These are phyloP conservation scores for Miscanthus lutarioriparius DNA, from an alignment of 176 grass and related monocot genomes.

Conservation along the genomic window DNA sequence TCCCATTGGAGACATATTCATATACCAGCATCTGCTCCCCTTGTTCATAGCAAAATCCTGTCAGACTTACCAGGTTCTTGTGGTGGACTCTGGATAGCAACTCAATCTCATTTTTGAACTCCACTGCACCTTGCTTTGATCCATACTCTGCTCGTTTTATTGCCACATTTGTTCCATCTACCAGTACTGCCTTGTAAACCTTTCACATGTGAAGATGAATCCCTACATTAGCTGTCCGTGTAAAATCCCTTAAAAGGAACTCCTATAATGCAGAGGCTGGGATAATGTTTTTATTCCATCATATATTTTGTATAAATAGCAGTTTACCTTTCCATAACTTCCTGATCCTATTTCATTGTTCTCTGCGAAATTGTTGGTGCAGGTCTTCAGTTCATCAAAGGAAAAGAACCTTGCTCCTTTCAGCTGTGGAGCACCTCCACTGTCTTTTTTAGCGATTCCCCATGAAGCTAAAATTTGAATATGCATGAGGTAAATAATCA, in stretches of 20 bases:
- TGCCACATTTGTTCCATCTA: constrained; percentile 58
- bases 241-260: background rate
- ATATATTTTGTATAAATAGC: background rate
- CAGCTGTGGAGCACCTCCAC: constrained; percentile 63
- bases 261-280: background rate
- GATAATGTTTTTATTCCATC: background rate
- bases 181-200: constrained; percentile 81
- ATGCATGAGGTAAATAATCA: constrained; percentile 14
- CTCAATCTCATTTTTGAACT: constrained; percentile 97
- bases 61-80: constrained; percentile 76
- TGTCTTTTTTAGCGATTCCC: constrained; percentile 56
- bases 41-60: constrained; percentile 89
- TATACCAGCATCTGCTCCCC: constrained; percentile 93
- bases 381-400: constrained; percentile 73
- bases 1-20: constrained; percentile 78
- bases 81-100: constrained; percentile 91
- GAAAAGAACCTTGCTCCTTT: constrained; percentile 86
- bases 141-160: constrained; percentile 80
- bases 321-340: constrained; percentile 83
- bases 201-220: constrained; percentile 33
- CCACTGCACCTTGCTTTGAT: constrained; percentile 79
- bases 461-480: constrained; percentile 69
- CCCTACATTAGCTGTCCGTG: constrained; percentile 10
- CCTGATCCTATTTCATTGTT: constrained; percentile 74
- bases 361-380: constrained; percentile 73